These are phyloP conservation scores for Collybiopsis confluens DNA, from an alignment of 768 basidiomycete genomes.

Conservation along the genomic window DNA sequence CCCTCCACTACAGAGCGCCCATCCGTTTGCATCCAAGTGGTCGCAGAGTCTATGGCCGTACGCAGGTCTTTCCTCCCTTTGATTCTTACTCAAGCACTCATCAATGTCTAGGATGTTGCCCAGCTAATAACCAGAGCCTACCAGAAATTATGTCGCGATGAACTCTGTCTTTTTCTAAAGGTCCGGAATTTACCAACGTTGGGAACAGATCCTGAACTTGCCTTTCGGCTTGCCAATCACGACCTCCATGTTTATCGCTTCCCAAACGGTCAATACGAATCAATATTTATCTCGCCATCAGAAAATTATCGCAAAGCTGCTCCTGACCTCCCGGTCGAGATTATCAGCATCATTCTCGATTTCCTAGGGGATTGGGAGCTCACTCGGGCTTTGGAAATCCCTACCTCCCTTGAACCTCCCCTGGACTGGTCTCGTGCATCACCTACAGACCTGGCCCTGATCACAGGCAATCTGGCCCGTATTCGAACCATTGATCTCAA, in stretches of 20 bases:
- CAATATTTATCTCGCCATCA: conserved; percentile 26
- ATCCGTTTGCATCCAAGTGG: neutral
- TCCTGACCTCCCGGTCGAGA: conserved; percentile 70
- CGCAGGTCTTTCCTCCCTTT: conserved; percentile 15
- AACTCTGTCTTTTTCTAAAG: conserved; percentile 73
- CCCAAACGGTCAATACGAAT: conserved; percentile 27
- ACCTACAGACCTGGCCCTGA: conserved; percentile 65
- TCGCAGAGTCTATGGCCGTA: conserved; percentile 33
- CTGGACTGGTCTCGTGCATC: conserved; percentile 71
- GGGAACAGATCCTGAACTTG: conserved; percentile 62
- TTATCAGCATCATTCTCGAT: conserved; percentile 74
- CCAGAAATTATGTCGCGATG: conserved; percentile 57
- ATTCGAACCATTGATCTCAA: conserved; percentile 59
- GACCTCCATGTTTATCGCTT: conserved; percentile 74
- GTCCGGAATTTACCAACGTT: conserved; percentile 64
- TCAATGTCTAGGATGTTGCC: conserved; percentile 24
- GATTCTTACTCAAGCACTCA: conserved; percentile 12
- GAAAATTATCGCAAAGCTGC: conserved; percentile 28
- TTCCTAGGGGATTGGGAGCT: conserved; percentile 84
- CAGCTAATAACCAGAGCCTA: conserved; percentile 61
- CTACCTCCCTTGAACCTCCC: conserved; percentile 63
- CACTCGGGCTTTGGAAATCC: conserved; percentile 68
- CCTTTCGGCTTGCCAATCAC: conserved; percentile 67
- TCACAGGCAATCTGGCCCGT: conserved; percentile 55
- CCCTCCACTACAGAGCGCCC: no score